phyloP scores from a whole-genome alignment of 1,139 yeast genomes.

The Magnusiomyces paraingens region DNA sequence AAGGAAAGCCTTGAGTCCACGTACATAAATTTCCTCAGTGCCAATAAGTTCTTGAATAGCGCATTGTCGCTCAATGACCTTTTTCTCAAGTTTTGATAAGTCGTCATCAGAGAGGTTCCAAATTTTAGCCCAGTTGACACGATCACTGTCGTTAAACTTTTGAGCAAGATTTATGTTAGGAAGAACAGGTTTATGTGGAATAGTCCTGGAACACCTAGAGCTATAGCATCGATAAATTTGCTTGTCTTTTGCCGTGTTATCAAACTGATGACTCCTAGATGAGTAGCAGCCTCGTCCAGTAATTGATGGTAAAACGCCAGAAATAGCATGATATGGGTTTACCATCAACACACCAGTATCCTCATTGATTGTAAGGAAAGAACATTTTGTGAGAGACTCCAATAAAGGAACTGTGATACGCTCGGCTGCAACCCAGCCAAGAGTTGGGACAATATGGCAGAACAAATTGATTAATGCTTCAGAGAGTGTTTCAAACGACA shows the following conservation, averaged over 20 bases:
- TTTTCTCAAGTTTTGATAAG: constrained; percentile 47
- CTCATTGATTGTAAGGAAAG: constrained; percentile 41
- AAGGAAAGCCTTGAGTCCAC: constrained; percentile 60
- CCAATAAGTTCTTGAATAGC: constrained; percentile 70
- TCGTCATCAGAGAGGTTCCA: constrained; percentile 52
- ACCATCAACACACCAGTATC: constrained; percentile 26
- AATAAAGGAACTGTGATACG: constrained; percentile 49
- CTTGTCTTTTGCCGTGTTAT: neutral
- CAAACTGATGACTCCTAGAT: constrained; percentile 26
- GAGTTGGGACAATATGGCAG: constrained; percentile 45
- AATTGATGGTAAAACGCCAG: constrained; percentile 43
- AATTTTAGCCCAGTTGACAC: constrained; percentile 63
- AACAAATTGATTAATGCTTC: constrained; percentile 46
- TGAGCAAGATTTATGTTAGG: constrained; percentile 20
- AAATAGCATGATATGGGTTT: constrained; percentile 28
- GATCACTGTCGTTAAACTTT: constrained; percentile 19
- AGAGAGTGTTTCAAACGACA: constrained; percentile 35
- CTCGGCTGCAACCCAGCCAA: constrained; percentile 52
- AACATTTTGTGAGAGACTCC: constrained; percentile 40
- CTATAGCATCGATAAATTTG: constrained; percentile 29
- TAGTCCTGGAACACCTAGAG: constrained; percentile 27
- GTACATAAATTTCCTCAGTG: constrained; percentile 69
- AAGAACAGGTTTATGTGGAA: constrained; percentile 27
- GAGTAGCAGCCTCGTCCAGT: constrained; percentile 37
- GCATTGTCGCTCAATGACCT: constrained; percentile 61